These are phyloP conservation scores for Salix brachista DNA, from an alignment of 345 rosid species.

Conservation along the genomic window DNA sequence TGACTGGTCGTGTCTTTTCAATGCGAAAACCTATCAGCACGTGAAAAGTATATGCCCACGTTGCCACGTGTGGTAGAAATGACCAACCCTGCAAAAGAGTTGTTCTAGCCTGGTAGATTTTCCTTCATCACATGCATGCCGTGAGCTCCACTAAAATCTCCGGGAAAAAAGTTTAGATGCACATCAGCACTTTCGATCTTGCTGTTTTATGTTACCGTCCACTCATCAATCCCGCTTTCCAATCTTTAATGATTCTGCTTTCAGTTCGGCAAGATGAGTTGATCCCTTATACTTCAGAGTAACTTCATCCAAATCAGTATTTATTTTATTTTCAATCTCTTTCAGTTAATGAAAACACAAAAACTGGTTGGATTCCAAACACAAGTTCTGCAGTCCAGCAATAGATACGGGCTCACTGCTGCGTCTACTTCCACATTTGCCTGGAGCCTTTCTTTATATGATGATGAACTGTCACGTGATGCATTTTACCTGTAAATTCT, in stretches of 20 bases:
- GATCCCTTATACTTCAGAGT: background rate
- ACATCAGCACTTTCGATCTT: background rate
- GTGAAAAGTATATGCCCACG: background rate
- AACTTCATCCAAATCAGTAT: too few species aligned
- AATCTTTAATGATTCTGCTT: background rate
- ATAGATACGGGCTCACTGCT: background rate
- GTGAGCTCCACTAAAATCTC: background rate
- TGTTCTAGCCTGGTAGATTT: background rate
- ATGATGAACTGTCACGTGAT: too few species aligned
- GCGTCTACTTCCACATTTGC: too few species aligned
- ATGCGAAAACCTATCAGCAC: background rate
- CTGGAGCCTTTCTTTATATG: too few species aligned
- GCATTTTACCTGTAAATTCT: background rate
- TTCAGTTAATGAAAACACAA: background rate
- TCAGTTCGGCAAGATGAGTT: background rate
- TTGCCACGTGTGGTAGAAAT: background rate
- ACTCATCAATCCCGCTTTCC: background rate
- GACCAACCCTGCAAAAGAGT: background rate
- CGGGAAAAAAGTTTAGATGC: background rate
- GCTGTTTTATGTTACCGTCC: background rate
- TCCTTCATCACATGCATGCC: background rate
- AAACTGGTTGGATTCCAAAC: background rate
- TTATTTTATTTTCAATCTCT: background rate
- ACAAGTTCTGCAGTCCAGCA: background rate
- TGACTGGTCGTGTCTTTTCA: background rate